A percentile compares a stretch with the other conserved stretches of the same genome.
These are phyloP conservation scores for Fusarium burgessii DNA, from an alignment of 2,329 filamentous ascomycete species.

Conservation along the genomic window DNA sequence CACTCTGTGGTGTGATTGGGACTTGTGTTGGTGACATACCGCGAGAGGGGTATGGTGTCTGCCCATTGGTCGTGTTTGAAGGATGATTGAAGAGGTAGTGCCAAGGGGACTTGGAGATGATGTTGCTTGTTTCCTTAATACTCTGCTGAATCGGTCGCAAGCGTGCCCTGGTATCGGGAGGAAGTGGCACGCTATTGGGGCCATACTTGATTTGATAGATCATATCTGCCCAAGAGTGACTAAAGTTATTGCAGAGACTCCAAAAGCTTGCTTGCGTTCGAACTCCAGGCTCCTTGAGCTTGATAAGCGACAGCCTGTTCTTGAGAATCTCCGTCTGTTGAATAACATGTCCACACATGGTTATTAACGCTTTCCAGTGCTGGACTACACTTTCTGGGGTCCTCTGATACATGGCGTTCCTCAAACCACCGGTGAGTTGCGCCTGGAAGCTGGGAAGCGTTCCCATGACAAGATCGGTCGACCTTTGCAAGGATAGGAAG, in stretches of 20 bases:
- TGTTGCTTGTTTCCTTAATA: slow-evolving; percentile 81
- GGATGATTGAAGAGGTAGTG: slow-evolving; percentile 55
- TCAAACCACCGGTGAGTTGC: slow-evolving; percentile 74
- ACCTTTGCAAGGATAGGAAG: slow-evolving; percentile 79
- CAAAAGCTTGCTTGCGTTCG: slow-evolving; percentile 73
- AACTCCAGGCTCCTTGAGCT: slow-evolving; percentile 84
- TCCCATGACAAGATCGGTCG: slow-evolving; percentile 78
- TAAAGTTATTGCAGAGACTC: slow-evolving; percentile 80
- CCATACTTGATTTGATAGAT: slow-evolving; percentile 69
- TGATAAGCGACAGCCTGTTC: slow-evolving; percentile 79
- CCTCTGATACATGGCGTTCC: slow-evolving; percentile 70
- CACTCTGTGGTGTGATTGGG: slow-evolving; percentile 89
- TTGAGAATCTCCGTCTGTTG: slow-evolving; percentile 80
- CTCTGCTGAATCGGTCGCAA: slow-evolving; percentile 85
- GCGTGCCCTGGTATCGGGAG: slow-evolving; percentile 76
- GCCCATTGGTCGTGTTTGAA: slow-evolving; percentile 29
- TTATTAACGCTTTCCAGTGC: slow-evolving; percentile 77
- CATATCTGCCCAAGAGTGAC: slow-evolving; percentile 76
- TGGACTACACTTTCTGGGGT: slow-evolving; percentile 70
- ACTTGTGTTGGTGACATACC: slow-evolving; percentile 50
- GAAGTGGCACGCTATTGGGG: slow-evolving; percentile 64
- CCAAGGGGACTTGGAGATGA: slow-evolving; percentile 75
- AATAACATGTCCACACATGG: slow-evolving; percentile 77
- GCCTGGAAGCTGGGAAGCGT: slow-evolving; percentile 77
- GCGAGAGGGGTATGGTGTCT: slow-evolving; percentile 41